Evolutionary conservation across 2,329 filamentous ascomycete species (phyloP).

Genomic region (Dissoconium aciculare): DNA sequence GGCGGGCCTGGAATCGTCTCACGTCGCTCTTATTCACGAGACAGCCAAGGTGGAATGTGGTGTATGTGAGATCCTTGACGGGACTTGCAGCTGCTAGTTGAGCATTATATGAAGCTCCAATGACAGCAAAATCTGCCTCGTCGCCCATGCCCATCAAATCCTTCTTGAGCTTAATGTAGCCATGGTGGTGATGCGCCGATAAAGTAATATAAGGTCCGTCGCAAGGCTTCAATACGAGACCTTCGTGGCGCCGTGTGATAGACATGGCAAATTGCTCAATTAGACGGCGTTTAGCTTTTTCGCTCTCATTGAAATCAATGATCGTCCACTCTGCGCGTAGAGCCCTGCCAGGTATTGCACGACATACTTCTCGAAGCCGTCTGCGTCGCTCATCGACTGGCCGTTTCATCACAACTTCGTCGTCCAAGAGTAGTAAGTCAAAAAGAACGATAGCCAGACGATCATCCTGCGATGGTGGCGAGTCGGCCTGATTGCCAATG

Average conservation of each 20-base stretch:
- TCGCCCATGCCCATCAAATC: conserved; percentile 73
- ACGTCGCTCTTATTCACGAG: conserved; percentile 52
- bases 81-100: conserved; percentile 36
- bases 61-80: conserved; percentile 41
- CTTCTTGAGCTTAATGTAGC: conserved; percentile 69
- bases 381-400: conserved; percentile 46
- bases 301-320: conserved; percentile 46
- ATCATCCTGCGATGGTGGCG: conserved; percentile 40
- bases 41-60: conserved; percentile 67
- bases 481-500: conserved; percentile 54
- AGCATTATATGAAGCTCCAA: conserved; percentile 60
- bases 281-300: conserved; percentile 39
- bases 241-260: conserved; percentile 55
- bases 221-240: conserved; percentile 61
- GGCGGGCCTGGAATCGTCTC: conserved; percentile 35
- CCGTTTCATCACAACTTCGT: conserved; percentile 36
- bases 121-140: conserved; percentile 64
- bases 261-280: conserved; percentile 51
- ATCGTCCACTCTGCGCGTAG: conserved; percentile 51
- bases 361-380: conserved; percentile 43
- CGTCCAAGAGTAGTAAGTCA: conserved; percentile 43
- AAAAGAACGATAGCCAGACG: conserved; percentile 48
- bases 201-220: conserved; percentile 58
- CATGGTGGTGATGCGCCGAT: conserved; percentile 9
- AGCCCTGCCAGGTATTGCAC: conserved; percentile 44